Percentiles rank a stretch among this genome's conserved stretches.
Conservation (phyloP, 768 basidiomycete genomes). For the Suillus tomentosus region DNA sequence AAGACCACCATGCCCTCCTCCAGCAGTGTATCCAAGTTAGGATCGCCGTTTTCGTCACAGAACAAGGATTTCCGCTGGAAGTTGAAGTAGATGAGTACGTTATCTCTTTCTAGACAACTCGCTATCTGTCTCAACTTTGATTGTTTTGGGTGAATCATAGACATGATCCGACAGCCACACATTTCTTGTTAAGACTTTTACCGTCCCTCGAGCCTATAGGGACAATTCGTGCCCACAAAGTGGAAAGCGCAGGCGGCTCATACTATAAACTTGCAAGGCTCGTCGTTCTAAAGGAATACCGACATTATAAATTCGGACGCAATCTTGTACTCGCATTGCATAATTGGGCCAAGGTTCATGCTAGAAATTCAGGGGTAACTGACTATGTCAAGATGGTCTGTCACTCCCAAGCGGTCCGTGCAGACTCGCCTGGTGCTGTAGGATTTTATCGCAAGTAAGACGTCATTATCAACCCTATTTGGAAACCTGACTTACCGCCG, state of each 20-base stretch:
- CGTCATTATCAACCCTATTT: conserved; percentile 16
- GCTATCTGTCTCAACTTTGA: not conserved
- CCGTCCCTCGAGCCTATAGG: conserved; percentile 66
- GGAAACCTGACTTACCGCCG: conserved; percentile 18
- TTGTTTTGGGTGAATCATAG: conserved; percentile 36
- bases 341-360: conserved; percentile 53
- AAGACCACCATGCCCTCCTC: conserved; percentile 45
- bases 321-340: conserved; percentile 66
- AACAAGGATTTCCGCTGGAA: conserved; percentile 69
- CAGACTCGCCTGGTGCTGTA: conserved; percentile 43
- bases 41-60: conserved; percentile 49
- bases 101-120: conserved; percentile 18
- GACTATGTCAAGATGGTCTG: conserved; percentile 47
- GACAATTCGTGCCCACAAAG: conserved; percentile 58
- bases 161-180: conserved; percentile 61
- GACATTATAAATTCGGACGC: conserved; percentile 63
- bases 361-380: conserved; percentile 22
- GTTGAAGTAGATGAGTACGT: conserved; percentile 73
- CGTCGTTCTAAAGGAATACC: conserved; percentile 66
- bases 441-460: conserved; percentile 75
- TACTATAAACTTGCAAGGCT: conserved; percentile 78
- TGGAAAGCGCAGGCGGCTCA: conserved; percentile 29
- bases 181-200: conserved; percentile 70
- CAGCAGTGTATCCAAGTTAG: conserved; percentile 68
- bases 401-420: conserved; percentile 64